These are phyloP conservation scores for Collybia sp. DNA, from an alignment of 768 basidiomycete genomes.

Conservation along the genomic window DNA sequence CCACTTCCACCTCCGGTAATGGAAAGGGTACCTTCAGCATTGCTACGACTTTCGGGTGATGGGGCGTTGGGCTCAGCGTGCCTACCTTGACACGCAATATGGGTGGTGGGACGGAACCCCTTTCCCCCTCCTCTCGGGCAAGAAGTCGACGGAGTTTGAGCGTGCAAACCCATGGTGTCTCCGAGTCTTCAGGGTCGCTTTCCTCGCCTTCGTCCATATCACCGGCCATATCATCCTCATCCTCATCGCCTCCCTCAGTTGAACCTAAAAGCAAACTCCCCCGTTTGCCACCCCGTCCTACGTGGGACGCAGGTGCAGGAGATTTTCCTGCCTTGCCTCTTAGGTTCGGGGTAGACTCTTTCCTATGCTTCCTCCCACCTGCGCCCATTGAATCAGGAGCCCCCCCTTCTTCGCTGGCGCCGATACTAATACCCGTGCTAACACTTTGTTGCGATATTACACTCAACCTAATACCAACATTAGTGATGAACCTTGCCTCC, in stretches of 20 bases:
- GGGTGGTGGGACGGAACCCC: conserved; percentile 8
- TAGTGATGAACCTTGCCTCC: not conserved
- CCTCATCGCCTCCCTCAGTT: conserved; percentile 4
- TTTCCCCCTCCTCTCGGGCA: conserved; percentile 10
- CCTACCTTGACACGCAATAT: conserved; percentile 64
- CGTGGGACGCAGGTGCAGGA: no score
- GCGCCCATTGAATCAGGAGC: not conserved
- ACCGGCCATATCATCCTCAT: conserved; percentile 4
- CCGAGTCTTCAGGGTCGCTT: conserved; percentile 93
- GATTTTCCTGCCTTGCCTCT: not conserved
- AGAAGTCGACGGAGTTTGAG: conserved; percentile 55
- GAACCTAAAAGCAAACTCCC: not conserved
- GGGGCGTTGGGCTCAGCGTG: conserved; percentile 86
- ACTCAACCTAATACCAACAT: conserved; percentile 28
- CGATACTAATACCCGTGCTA: conserved; percentile 23
- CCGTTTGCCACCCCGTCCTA: conserved; percentile 8
- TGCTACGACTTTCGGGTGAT: conserved; percentile 92
- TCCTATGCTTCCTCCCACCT: not conserved
- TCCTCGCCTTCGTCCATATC: conserved; percentile 62
- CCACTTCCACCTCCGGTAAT: conserved; percentile 76
- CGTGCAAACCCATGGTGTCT: conserved; percentile 95
- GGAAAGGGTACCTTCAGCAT: conserved; percentile 90
- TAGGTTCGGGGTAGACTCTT: not conserved
- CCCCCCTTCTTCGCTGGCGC: conserved; percentile 14
- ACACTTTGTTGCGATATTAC: conserved; percentile 33